A percentile compares a stretch with the other conserved stretches of the same genome.
phyloP scores from a whole-genome alignment of 352 stramenopile genomes.

The Pythium insidiosum region DNA sequence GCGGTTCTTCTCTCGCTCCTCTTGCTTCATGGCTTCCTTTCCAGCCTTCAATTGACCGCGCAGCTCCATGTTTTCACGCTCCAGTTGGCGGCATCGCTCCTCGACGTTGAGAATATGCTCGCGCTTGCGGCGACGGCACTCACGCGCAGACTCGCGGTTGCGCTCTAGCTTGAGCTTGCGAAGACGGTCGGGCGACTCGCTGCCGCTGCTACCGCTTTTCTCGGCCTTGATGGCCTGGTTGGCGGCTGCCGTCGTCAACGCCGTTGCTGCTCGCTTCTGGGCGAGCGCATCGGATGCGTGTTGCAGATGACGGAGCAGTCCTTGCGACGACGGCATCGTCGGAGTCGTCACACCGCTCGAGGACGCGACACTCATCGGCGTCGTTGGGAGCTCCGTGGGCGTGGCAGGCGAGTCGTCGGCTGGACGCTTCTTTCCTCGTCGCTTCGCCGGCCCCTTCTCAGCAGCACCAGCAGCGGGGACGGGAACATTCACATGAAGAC shows the following conservation, averaged over 20 bases:
- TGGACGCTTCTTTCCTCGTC: conserved; percentile 47
- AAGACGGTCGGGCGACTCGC: conserved; percentile 46
- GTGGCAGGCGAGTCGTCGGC: conserved; percentile 21
- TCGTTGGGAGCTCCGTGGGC: neutral
- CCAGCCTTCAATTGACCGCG: conserved; percentile 85
- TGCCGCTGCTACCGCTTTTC: conserved; percentile 40
- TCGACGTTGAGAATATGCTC: conserved; percentile 79
- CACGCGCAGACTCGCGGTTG: conserved; percentile 86
- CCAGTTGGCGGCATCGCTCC: conserved; percentile 72
- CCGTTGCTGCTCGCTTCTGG: conserved; percentile 42
- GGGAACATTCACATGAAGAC: conserved; percentile 9
- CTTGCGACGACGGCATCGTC: conserved; percentile 28
- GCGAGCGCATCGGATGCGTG: conserved; percentile 62
- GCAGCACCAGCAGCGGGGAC: neutral
- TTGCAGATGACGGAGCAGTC: conserved; percentile 60
- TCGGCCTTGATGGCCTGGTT: conserved; percentile 44
- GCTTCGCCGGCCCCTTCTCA: conserved; percentile 16
- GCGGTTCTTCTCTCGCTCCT: conserved; percentile 81
- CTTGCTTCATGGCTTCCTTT: conserved; percentile 81
- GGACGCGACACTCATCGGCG: neutral
- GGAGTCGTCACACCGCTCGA: neutral
- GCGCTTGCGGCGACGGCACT: conserved; percentile 86
- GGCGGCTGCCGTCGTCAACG: conserved; percentile 3
- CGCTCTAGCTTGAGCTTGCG: conserved; percentile 87
- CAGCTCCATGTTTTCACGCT: conserved; percentile 89